These are phyloP conservation scores for Daldinia childiae DNA, from an alignment of 495 filamentous ascomycete genomes.

Conservation along the genomic window DNA sequence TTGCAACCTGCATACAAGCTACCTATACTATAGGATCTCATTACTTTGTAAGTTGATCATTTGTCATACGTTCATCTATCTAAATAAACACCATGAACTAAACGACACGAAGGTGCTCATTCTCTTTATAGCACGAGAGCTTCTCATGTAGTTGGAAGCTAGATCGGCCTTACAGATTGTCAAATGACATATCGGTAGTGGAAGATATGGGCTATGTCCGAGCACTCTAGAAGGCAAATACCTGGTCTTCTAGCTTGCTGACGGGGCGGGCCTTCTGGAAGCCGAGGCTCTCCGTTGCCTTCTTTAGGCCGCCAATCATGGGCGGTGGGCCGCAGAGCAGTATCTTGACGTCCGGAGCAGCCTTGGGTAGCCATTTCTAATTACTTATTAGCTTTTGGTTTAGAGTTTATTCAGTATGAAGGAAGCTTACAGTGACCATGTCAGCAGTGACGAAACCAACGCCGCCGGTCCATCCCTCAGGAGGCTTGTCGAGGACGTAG, in stretches of 20 bases:
- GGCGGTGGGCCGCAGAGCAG: constrained; percentile 96
- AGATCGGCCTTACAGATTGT: not conserved
- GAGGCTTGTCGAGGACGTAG: constrained; percentile 97
- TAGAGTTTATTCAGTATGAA: not conserved
- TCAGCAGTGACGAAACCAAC: constrained; percentile 94
- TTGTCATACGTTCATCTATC: not conserved
- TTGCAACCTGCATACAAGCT: constrained; percentile 8
- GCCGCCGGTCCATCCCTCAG: constrained; percentile 86
- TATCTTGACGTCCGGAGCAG: constrained; percentile 89
- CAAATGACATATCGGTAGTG: not conserved
- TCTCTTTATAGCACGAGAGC: not conserved
- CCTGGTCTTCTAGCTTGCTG: constrained; percentile 96
- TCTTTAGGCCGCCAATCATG: constrained; percentile 98
- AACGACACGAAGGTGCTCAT: not conserved
- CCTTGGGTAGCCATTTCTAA: constrained; percentile 79
- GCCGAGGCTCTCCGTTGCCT: constrained; percentile 85
- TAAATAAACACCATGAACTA: not conserved
- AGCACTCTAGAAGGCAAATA: constrained; percentile 87
- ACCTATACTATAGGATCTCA: not conserved
- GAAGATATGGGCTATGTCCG: not conserved
- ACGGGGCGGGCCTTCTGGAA: constrained; percentile 91
- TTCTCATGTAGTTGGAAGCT: not conserved
- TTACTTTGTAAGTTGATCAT: not conserved
- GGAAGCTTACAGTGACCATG: constrained; percentile 83
- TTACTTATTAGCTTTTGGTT: constrained; percentile 13